These are phyloP conservation scores for Kodamaea fungicola DNA, from an alignment of 1,139 yeast genomes.

Conservation along the genomic window DNA sequence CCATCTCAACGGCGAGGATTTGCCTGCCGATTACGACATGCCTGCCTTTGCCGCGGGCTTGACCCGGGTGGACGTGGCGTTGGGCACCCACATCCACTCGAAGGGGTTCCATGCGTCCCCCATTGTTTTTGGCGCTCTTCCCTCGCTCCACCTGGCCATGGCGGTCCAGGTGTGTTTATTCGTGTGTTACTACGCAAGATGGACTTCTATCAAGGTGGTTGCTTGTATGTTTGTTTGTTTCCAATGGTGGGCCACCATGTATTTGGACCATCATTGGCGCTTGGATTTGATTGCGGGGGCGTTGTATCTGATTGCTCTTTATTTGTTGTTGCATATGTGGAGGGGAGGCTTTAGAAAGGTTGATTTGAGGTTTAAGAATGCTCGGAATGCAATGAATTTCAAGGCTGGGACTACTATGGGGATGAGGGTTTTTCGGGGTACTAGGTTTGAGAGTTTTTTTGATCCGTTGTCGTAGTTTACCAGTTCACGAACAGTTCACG, in stretches of 20 bases:
- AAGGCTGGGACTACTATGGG: conserved; percentile 49
- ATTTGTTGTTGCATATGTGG: conserved; percentile 29
- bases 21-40: conserved; percentile 53
- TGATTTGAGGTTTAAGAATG: conserved; percentile 26
- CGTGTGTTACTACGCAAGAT: conserved; percentile 38
- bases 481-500: too few relatives aligned
- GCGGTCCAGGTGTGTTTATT: conserved; percentile 53
- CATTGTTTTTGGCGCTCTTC: conserved; percentile 69
- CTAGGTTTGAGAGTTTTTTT: conserved; percentile 45
- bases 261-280: conserved; percentile 70
- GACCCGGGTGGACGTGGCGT: conserved; percentile 57
- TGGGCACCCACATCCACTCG: conserved; percentile 60
- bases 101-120: conserved; percentile 66
- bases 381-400: conserved; percentile 31
- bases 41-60: conserved; percentile 72
- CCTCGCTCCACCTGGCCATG: conserved; percentile 65
- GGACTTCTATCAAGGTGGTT: conserved; percentile 30
- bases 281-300: conserved; percentile 56
- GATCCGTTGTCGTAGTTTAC: conserved; percentile 50
- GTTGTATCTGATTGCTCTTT: conserved; percentile 45
- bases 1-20: conserved; percentile 54
- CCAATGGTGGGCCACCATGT: conserved; percentile 78
- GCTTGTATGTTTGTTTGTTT: conserved; percentile 40
- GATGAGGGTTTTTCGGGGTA: conserved; percentile 53
- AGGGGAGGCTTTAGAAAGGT: conserved; percentile 19